Conservation (phyloP, 2,329 filamentous ascomycete species). For the Trichothecium sympodiale region DNA sequence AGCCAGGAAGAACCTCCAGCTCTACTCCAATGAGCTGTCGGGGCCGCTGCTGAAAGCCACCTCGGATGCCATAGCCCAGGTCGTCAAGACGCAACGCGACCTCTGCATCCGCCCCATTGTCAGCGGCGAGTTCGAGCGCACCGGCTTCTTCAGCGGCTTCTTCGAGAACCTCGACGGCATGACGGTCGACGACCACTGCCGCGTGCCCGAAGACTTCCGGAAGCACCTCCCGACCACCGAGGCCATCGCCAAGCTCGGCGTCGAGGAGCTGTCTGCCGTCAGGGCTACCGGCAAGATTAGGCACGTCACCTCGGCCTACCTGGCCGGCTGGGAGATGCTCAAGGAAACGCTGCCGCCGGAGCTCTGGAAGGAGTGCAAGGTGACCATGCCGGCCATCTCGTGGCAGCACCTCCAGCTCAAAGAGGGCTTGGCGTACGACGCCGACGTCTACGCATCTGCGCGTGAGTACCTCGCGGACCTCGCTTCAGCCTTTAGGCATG, state of each 20-base stretch:
- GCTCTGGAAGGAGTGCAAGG: conserved; percentile 47
- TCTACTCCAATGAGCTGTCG: neutral
- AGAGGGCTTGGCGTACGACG: conserved; percentile 33
- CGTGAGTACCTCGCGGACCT: conserved; percentile 39
- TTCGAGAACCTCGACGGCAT: conserved; percentile 19
- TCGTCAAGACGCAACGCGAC: conserved; percentile 49
- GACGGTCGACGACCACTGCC: conserved; percentile 6
- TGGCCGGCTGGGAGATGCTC: conserved; percentile 14
- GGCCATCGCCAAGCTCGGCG: conserved; percentile 6
- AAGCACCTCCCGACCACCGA: conserved; percentile 8
- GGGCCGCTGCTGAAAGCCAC: no score
- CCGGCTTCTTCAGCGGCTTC: conserved; percentile 24
- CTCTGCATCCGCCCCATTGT: conserved; percentile 48
- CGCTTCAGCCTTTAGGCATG: conserved; percentile 35
- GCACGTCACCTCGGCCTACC: conserved; percentile 15
- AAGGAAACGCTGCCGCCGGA: conserved; percentile 32
- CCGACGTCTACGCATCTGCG: conserved; percentile 31
- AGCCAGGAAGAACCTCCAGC: conserved; percentile 26
- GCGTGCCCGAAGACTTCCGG: conserved; percentile 3
- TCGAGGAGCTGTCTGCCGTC: conserved; percentile 7
- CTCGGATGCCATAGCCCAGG: conserved; percentile 46
- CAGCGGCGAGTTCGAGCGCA: conserved; percentile 48
- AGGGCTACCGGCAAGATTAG: conserved; percentile 19
- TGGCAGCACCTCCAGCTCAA: conserved; percentile 44
- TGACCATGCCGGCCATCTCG: conserved; percentile 47